phyloP scores from a whole-genome alignment of 2,329 filamentous ascomycete species.

The Colletotrichum somersetense region DNA sequence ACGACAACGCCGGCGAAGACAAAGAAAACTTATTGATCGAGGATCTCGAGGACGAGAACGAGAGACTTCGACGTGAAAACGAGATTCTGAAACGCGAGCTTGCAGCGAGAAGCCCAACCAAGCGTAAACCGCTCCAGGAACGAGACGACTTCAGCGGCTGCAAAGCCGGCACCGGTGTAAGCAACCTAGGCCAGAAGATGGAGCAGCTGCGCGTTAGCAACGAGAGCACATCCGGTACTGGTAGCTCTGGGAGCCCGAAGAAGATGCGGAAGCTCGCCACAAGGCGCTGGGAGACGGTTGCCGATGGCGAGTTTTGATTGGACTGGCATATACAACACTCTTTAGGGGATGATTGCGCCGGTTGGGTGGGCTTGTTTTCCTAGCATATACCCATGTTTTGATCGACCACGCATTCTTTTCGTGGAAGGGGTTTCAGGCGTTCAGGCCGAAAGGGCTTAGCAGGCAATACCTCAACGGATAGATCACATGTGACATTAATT shows the following conservation, averaged over 20 bases:
- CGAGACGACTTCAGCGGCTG: conserved; percentile 59
- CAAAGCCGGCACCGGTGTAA: conserved; percentile 48
- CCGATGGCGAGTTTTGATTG: conserved; percentile 51
- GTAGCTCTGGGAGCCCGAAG: conserved; percentile 61
- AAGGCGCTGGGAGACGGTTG: conserved; percentile 63
- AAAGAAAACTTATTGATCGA: conserved; percentile 74
- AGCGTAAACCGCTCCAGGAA: conserved; percentile 67
- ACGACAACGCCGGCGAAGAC: conserved; percentile 61
- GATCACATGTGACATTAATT: neutral
- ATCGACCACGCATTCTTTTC: neutral
- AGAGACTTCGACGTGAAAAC: conserved; percentile 74
- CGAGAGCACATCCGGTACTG: conserved; percentile 48
- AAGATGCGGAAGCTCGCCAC: conserved; percentile 64
- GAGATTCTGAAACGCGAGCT: conserved; percentile 75
- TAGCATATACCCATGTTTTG: conserved; percentile 36
- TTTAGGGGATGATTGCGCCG: conserved; percentile 5
- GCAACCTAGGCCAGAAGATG: conserved; percentile 59
- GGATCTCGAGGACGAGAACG: conserved; percentile 78
- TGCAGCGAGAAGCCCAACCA: conserved; percentile 71
- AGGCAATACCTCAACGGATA: neutral
- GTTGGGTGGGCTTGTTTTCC: conserved; percentile 26
- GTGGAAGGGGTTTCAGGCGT: conserved; percentile 12
- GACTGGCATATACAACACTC: neutral
- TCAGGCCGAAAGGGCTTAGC: neutral
- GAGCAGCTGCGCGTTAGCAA: conserved; percentile 64